Evolutionary conservation across 495 filamentous ascomycete genomes (phyloP).

Genomic region (Penicillium waksmanii): DNA sequence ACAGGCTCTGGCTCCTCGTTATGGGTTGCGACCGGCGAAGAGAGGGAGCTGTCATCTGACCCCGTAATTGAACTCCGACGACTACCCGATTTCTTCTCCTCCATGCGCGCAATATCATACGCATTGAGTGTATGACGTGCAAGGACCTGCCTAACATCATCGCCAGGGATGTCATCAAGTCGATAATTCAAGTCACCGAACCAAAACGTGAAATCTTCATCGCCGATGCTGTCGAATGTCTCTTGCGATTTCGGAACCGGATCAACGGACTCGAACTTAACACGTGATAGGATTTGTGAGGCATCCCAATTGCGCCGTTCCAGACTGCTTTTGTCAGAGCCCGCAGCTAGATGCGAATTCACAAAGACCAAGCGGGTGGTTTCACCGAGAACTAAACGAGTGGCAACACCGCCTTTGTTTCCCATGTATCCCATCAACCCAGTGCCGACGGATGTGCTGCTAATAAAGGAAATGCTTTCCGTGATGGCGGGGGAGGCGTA

Average conservation of each 20-base stretch:
- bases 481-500: constrained; percentile 79
- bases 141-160: constrained; percentile 85
- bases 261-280: constrained; percentile 73
- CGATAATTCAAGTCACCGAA: constrained; percentile 97
- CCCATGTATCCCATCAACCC: constrained; percentile 91
- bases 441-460: constrained; percentile 78
- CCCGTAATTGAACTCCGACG: constrained; percentile 20
- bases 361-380: constrained; percentile 86
- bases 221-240: constrained; percentile 71
- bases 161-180: constrained; percentile 82
- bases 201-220: constrained; percentile 94
- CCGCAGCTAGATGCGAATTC: constrained; percentile 88
- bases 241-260: constrained; percentile 54
- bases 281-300: constrained; percentile 70
- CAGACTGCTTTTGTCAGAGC: constrained; percentile 72
- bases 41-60: constrained; percentile 13
- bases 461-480: constrained; percentile 73
- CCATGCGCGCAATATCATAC: constrained; percentile 56
- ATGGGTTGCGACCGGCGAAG: constrained; percentile 11
- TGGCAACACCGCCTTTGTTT: constrained; percentile 89
- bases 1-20: constrained; percentile 23
- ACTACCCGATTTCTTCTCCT: constrained; percentile 36
- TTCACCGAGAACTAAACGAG: constrained; percentile 85
- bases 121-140: constrained; percentile 80
- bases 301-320: constrained; percentile 92